Evolutionary conservation across 768 basidiomycete species (phyloP).

Genomic region (Kwoniella mangroviensis): DNA sequence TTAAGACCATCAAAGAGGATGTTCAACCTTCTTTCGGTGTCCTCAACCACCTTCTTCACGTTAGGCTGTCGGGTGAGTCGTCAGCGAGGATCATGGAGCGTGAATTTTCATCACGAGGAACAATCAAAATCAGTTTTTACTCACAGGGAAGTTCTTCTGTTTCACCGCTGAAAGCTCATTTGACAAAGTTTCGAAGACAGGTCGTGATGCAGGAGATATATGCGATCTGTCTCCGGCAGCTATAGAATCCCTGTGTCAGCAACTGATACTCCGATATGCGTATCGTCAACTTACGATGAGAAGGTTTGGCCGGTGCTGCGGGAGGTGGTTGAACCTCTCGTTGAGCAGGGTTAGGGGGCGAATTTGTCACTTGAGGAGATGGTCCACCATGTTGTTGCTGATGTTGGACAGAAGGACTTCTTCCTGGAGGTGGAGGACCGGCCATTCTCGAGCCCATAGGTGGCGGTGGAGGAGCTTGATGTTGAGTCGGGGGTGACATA

Average conservation of each 20-base stretch:
- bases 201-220: slow-evolving; percentile 72
- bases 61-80: slow-evolving; percentile 64
- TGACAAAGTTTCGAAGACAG: slow-evolving; percentile 71
- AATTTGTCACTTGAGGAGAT: slow-evolving; percentile 14
- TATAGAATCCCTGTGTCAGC: slow-evolving; percentile 49
- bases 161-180: slow-evolving; percentile 70
- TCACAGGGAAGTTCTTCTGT: slow-evolving; percentile 71
- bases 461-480: slow-evolving; percentile 17
- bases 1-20: slow-evolving; percentile 90
- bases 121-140: slow-evolving; percentile 48
- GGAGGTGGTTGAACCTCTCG: slow-evolving; percentile 58
- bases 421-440: slow-evolving; percentile 52
- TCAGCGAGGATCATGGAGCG: background rate
- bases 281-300: slow-evolving; percentile 65
- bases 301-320: slow-evolving; percentile 57
- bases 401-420: slow-evolving; percentile 26
- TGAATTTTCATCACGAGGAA: slow-evolving; percentile 1
- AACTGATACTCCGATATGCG: background rate
- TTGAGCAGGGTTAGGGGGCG: slow-evolving; percentile 52
- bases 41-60: slow-evolving; percentile 82
- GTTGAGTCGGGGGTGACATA: slow-evolving; percentile 28
- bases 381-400: slow-evolving; percentile 26
- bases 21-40: slow-evolving; percentile 83
- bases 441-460: slow-evolving; percentile 36
- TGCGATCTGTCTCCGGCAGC: slow-evolving; percentile 91